Evolutionary conservation across 257 asterid species (phyloP).

Genomic region (Haberlea rhodopensis): DNA sequence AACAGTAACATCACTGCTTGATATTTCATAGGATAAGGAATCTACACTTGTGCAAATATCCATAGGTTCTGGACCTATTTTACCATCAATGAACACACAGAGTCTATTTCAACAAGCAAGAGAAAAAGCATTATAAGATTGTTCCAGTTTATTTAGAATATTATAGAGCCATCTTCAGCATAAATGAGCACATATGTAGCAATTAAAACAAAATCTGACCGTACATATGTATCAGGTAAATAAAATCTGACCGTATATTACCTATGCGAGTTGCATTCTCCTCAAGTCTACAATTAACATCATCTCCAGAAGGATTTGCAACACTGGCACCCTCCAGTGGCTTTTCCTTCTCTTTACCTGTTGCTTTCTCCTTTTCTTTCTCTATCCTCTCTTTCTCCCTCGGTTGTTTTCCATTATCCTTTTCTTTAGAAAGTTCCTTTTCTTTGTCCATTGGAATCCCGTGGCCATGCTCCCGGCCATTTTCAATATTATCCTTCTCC

Average conservation of each 20-base stretch:
- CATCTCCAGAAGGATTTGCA: constrained; percentile 44
- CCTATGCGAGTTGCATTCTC: constrained; percentile 72
- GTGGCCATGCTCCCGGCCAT: constrained; percentile 54
- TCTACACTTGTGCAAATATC: constrained; percentile 60
- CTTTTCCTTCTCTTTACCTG: constrained; percentile 68
- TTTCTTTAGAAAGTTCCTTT: constrained; percentile 41
- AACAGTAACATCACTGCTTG: constrained; percentile 59
- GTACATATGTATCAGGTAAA: no score
- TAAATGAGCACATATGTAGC: constrained; percentile 14
- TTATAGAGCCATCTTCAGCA: constrained; percentile 3
- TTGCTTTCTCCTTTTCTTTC: constrained; percentile 51
- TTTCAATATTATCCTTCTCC: constrained; percentile 58
- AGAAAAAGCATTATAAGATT: neutral
- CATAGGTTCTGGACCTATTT: constrained; percentile 86
- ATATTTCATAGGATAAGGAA: constrained; percentile 67
- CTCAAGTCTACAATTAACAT: constrained; percentile 41
- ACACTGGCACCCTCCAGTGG: constrained; percentile 51
- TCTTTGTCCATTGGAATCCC: constrained; percentile 45
- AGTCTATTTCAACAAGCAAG: constrained; percentile 25
- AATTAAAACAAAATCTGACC: constrained; percentile 14
- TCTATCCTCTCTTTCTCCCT: constrained; percentile 58
- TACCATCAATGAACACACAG: constrained; percentile 25
- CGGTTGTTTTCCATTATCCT: constrained; percentile 57
- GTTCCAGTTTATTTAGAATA: constrained; percentile 18
- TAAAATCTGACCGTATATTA: constrained; percentile 29